Base-by-base conservation (phyloP, 2,329 filamentous ascomycete genomes). In the Chrysoporthe puriensis region DNA sequence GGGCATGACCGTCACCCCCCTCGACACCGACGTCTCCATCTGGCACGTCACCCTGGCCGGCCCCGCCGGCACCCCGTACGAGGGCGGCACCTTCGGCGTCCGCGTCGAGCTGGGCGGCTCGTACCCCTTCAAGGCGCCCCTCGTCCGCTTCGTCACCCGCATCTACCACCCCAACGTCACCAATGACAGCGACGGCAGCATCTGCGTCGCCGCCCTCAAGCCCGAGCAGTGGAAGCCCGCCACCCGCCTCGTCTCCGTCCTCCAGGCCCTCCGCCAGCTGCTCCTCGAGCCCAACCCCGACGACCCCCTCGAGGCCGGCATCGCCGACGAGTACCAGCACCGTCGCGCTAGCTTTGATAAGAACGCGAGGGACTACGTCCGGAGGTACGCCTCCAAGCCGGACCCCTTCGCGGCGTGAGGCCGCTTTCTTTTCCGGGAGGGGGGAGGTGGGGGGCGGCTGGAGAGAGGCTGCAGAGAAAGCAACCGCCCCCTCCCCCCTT, bases 111-210 rank as follows among this genome's bases (percentile, higher is more conserved):
- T 97, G 13, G 93, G 94, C 16, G 81, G 83, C 73, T 90, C 93
- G 75, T 97, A 97, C 83, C 94, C 94, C 46, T 97, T 97, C 88
- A 96, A 96, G 80, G 89, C 93, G 32, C 94, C 94, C 18, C 83
- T 86, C 69, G 85, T 97, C 73, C 88, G 86, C 76, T 97, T 97
- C 85, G 82, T 84, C 72, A 97, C 94, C 63, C 95, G 94, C 81
- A 92, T 97, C 84, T 97, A 97, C 86, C 94, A 97, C 82, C 94
- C 94, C 57, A 97, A 97, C 81, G 88, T 97, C 69, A 93, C 91
- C 76, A 96, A 97, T 85, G 94, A 97, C 79, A 86, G 87, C 76
- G 87, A 89, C 72, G 94, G 94, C 70, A 90, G 86, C 80, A 92
- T 97, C 88, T 97, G 94, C 80, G 85, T 97, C 57, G 89, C 88